These are phyloP conservation scores for Sporothrix luriei DNA, from an alignment of 2,329 filamentous ascomycete species.

Conservation along the genomic window DNA sequence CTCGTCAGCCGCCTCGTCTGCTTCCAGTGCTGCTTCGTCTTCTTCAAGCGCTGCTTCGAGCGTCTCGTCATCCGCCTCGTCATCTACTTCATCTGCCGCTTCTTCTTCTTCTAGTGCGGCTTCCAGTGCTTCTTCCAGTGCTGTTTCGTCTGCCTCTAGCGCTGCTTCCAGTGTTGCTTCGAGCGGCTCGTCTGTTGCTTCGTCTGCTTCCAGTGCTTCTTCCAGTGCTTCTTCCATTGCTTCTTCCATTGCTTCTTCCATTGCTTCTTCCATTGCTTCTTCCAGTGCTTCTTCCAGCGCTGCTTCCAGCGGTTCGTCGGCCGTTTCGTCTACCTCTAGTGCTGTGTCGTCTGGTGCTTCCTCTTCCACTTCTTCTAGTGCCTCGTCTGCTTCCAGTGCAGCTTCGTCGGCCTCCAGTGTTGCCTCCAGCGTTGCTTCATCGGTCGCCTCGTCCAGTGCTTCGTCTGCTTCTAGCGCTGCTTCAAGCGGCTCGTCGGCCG, in stretches of 20 bases:
- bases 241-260: slow-evolving; percentile 23
- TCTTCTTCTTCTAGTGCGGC: not conserved
- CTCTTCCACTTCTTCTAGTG: not conserved
- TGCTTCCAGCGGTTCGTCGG: no score
- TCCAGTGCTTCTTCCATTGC: not conserved
- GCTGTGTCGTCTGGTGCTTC: not conserved
- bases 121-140: not conserved
- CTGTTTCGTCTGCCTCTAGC: not conserved
- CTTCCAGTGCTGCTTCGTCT: not conserved
- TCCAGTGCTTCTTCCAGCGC: slow-evolving; percentile 16
- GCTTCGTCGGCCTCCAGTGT: not conserved
- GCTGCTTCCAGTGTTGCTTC: slow-evolving; percentile 2
- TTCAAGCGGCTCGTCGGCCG: not conserved
- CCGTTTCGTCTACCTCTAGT: not conserved
- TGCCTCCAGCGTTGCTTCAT: not conserved
- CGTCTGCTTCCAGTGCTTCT: not conserved
- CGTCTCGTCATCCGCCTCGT: not conserved
- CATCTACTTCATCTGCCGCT: not conserved
- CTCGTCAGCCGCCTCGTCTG: not conserved
- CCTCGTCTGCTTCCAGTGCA: not conserved
- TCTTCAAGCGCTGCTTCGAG: not conserved
- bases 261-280: not conserved
- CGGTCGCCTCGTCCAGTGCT: not conserved
- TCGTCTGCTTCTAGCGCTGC: not conserved
- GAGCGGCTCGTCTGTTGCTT: not conserved